Conservation (phyloP, 2,329 filamentous ascomycete genomes). For the Clonostachys byssicola region DNA sequence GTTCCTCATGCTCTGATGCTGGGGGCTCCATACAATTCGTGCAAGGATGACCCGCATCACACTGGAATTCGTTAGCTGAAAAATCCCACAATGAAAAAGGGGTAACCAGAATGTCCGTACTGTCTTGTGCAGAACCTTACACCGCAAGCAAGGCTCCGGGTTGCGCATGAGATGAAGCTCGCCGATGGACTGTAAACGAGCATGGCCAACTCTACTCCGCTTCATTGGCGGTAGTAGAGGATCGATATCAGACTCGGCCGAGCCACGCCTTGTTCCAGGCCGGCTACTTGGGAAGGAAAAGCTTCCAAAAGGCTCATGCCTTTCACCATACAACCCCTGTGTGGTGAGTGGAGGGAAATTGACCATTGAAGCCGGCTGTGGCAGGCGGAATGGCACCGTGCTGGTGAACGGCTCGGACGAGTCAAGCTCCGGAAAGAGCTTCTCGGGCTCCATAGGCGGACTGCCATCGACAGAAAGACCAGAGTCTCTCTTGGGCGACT, state of each 20-base stretch:
- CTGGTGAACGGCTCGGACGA: background rate
- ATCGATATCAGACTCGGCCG: constrained; percentile 42
- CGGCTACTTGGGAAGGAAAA: constrained; percentile 34
- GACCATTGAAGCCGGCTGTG: constrained; percentile 1
- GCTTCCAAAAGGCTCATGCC: constrained; percentile 6
- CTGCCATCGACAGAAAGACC: constrained; percentile 28
- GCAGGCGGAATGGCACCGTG: background rate
- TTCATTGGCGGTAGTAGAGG: constrained; percentile 51
- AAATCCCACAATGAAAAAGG: background rate
- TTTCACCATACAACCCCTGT: constrained; percentile 4
- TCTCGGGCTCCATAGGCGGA: constrained; percentile 3
- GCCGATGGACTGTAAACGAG: constrained; percentile 51
- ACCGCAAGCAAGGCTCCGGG: constrained; percentile 45
- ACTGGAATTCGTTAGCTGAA: constrained; percentile 25
- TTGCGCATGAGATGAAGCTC: constrained; percentile 47
- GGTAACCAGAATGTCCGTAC: constrained; percentile 23
- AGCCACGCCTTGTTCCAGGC: constrained; percentile 25
- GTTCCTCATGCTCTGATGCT: constrained; percentile 29
- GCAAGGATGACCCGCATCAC: constrained; percentile 46
- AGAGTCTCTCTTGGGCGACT: constrained; percentile 35
- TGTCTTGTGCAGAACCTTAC: constrained; percentile 37
- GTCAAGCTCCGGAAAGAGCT: background rate
- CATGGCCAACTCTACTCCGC: constrained; percentile 45
- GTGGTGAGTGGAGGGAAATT: constrained; percentile 8
- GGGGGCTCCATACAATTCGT: constrained; percentile 35